Evolutionary conservation across 768 basidiomycete genomes (phyloP).

Genomic region (Peribolospora baueri): DNA sequence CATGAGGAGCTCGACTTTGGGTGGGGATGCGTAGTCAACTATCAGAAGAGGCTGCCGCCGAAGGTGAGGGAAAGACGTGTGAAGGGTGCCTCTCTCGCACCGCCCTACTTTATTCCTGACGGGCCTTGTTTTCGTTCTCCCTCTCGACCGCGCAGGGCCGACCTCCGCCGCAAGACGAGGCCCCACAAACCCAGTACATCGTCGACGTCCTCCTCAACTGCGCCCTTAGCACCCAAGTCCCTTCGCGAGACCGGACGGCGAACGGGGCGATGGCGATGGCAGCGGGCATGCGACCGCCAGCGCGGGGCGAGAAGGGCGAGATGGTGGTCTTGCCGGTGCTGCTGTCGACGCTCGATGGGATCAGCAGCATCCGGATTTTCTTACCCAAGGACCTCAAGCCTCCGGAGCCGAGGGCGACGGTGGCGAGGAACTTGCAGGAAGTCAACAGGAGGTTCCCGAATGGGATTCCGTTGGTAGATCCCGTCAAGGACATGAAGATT

Average conservation of each 20-base stretch:
- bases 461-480: constrained; percentile 67
- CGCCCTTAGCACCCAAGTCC: constrained; percentile 35
- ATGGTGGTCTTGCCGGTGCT: constrained; percentile 73
- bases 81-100: too few relatives aligned
- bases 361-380: constrained; percentile 65
- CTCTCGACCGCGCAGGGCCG: constrained; percentile 15
- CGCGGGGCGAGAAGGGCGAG: constrained; percentile 42
- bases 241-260: constrained; percentile 28
- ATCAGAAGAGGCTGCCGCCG: constrained; percentile 57
- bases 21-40: constrained; percentile 87
- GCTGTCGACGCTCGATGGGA: constrained; percentile 58
- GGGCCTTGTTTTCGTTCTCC: not conserved
- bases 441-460: constrained; percentile 76
- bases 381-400: constrained; percentile 73
- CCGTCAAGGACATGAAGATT: constrained; percentile 82
- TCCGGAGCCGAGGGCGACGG: constrained; percentile 47
- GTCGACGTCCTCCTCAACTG: constrained; percentile 76
- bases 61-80: constrained; percentile 30
- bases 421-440: constrained; percentile 73
- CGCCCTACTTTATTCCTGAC: not conserved
- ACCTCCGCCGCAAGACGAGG: constrained; percentile 41
- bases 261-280: constrained; percentile 31
- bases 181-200: constrained; percentile 69
- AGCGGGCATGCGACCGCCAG: constrained; percentile 47
- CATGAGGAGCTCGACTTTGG: constrained; percentile 74